Base-by-base conservation (phyloP, 225 moss, liverwort and hornwort species). In the Physcomitrellopsis africana region DNA sequence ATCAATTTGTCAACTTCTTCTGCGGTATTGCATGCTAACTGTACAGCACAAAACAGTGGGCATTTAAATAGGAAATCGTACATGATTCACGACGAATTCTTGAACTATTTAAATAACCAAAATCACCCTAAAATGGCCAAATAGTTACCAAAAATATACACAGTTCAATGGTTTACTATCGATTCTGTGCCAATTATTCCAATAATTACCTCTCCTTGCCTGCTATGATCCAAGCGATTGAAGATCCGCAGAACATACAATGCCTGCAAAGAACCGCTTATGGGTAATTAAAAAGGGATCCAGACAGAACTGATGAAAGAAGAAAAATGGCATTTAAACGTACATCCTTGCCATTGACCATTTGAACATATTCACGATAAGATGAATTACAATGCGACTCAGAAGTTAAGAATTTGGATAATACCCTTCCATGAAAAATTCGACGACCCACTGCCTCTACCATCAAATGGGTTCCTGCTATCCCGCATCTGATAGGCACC, bases 1-100 rank as follows among this genome's bases (percentile, higher is more conserved):
- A 92, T 76, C 92, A 90, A 92, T 64, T 83, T 86, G 56, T 88
- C 90, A 66, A 76, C 84, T 73, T 92, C 92, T 72, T 89, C 90
- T 5, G 86, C 85, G 66, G 84, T 92, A 60, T 70, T 80, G 66
- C 92, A 92, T 44, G 90, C 92, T 67, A 92, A 86, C 92, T 92
- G 82, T 72, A 74, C 78, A 76, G 23, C 45, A 66, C 64, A 15
- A 54, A 45, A 65, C 65, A 63, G 26, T 41, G 49, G 43, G 66
- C 51, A 32, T 57, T 18, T 32, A 10, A 65, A 19, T 47, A 75
- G 41, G 2, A 26, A 17, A 77, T 73, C 15, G 9, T 22, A 42
- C 19, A 51, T 11, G 9, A 9, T 29, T 62, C 15, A 63, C 58
- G 37, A 48, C 68, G 57, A 10, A 17, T 61, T 51, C 7, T 76